These are phyloP conservation scores for Magnusiomyces tetraspermus DNA, from an alignment of 1,139 yeast genomes.

Conservation along the genomic window DNA sequence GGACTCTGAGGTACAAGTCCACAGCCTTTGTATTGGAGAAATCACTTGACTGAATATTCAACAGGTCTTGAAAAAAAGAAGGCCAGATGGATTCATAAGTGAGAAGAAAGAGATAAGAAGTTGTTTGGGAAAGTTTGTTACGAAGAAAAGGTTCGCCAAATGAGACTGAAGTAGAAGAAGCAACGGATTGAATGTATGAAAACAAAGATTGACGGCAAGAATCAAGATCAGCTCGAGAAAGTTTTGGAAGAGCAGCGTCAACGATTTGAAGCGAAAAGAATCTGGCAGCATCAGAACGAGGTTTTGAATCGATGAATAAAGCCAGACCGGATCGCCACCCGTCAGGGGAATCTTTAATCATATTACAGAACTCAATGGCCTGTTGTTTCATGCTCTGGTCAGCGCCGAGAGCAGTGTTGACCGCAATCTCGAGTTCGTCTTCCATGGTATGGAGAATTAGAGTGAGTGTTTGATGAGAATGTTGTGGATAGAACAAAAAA, in stretches of 20 bases:
- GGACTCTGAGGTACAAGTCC: conserved; percentile 68
- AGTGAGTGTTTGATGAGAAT: background rate
- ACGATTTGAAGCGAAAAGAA: conserved; percentile 80
- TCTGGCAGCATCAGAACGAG: conserved; percentile 35
- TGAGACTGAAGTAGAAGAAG: conserved; percentile 6
- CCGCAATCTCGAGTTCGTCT: background rate
- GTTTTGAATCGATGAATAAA: conserved; percentile 41
- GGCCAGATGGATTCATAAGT: conserved; percentile 59
- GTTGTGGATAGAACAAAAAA: background rate
- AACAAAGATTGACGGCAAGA: conserved; percentile 42
- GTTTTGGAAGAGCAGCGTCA: conserved; percentile 48
- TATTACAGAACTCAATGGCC: conserved; percentile 71
- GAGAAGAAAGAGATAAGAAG: conserved; percentile 60
- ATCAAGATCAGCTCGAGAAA: conserved; percentile 41
- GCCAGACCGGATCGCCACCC: conserved; percentile 75
- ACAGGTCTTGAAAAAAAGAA: conserved; percentile 57
- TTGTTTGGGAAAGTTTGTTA: conserved; percentile 69
- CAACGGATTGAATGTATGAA: conserved; percentile 28
- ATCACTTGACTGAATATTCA: conserved; percentile 26
- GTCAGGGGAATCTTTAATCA: conserved; percentile 62
- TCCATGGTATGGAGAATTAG: conserved; percentile 4
- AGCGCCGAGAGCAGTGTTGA: background rate
- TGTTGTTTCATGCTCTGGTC: conserved; percentile 19
- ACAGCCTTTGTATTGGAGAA: conserved; percentile 41
- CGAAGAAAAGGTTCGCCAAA: conserved; percentile 54